A percentile compares a stretch with the other conserved stretches of the same genome.
These are phyloP conservation scores for Rhypophila decipiens DNA, from an alignment of 495 filamentous ascomycete species.

Conservation along the genomic window DNA sequence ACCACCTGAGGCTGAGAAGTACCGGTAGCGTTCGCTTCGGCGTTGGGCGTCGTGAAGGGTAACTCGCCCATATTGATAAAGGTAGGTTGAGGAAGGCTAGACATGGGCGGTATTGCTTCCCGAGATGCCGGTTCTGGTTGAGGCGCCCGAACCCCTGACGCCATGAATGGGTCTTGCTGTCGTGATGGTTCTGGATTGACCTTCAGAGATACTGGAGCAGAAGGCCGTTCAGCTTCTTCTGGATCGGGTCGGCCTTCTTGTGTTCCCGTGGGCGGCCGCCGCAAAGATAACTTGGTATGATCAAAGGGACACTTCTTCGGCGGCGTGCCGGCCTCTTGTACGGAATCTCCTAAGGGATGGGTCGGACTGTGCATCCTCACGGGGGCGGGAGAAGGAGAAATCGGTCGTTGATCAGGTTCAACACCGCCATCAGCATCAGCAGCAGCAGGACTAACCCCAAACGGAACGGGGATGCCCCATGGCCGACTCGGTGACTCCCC, in stretches of 20 bases:
- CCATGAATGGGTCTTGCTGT: not conserved
- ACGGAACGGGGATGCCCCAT: constrained; percentile 77
- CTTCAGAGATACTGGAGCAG: too few relatives aligned
- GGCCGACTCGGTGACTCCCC: constrained; percentile 86
- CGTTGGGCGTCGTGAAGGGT: constrained; percentile 9
- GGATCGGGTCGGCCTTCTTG: constrained; percentile 15
- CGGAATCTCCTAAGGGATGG: constrained; percentile 8
- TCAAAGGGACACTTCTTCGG: constrained; percentile 41
- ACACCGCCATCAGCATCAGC: not conserved
- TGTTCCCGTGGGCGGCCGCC: constrained; percentile 13
- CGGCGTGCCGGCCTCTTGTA: constrained; percentile 7
- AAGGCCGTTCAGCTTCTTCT: constrained; percentile 3
- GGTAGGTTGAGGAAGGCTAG: constrained; percentile 25
- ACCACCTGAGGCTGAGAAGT: constrained; percentile 51
- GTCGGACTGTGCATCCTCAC: constrained; percentile 27
- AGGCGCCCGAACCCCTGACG: constrained; percentile 11
- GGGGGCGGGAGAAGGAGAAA: constrained; percentile 36
- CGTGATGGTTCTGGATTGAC: too few relatives aligned
- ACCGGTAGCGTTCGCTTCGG: constrained; percentile 3
- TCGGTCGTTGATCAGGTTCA: constrained; percentile 23
- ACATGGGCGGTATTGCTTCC: constrained; percentile 6
- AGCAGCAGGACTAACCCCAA: constrained; percentile 7
- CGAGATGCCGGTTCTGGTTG: constrained; percentile 14
- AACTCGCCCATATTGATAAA: constrained; percentile 33
- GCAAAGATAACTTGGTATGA: constrained; percentile 30